Percentiles rank a stretch among this genome's conserved stretches.
Evolutionary conservation across 163 green algal genomes (phyloP).

Genomic region (Prototheca wickerhamii): DNA sequence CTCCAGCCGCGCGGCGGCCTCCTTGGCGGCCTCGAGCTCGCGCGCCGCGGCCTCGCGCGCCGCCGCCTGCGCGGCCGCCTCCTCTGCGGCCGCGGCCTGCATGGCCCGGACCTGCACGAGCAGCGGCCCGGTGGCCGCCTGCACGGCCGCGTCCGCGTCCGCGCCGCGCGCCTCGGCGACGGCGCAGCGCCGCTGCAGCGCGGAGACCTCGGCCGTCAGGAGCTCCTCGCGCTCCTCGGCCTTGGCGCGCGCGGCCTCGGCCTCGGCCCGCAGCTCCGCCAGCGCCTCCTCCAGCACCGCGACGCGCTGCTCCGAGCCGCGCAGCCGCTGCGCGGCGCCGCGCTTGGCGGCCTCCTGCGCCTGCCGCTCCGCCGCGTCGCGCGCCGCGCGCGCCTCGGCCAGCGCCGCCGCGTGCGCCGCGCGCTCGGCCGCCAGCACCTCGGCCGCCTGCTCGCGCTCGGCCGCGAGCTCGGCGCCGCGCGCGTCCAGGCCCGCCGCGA

Average conservation of each 20-base stretch:
- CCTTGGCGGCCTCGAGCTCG: neutral
- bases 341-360: slow-evolving; percentile 30
- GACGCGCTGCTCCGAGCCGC: slow-evolving; percentile 53
- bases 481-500: slow-evolving; percentile 2
- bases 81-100: slow-evolving; percentile 44
- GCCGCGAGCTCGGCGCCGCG: slow-evolving; percentile 6
- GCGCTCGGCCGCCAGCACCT: slow-evolving; percentile 43
- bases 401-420: neutral
- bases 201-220: slow-evolving; percentile 56
- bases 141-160: slow-evolving; percentile 72
- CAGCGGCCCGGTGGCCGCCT: slow-evolving; percentile 82
- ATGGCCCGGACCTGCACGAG: slow-evolving; percentile 84
- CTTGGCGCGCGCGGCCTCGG: slow-evolving; percentile 41
- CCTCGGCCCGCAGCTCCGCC: slow-evolving; percentile 58
- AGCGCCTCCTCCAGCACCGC: slow-evolving; percentile 62
- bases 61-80: slow-evolving; percentile 60
- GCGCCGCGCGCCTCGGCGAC: slow-evolving; percentile 73
- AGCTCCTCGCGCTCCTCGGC: slow-evolving; percentile 67
- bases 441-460: slow-evolving; percentile 26
- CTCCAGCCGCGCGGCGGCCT: slow-evolving; percentile 4
- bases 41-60: slow-evolving; percentile 22
- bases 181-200: slow-evolving; percentile 61
- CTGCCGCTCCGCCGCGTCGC: slow-evolving; percentile 31
- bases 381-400: slow-evolving; percentile 13
- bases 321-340: slow-evolving; percentile 30